Evolutionary conservation across 164 flowering plant genomes (phyloP), one percentile per base, ranked within the genome.

Genomic region (Tetracentron sinense): DNA sequence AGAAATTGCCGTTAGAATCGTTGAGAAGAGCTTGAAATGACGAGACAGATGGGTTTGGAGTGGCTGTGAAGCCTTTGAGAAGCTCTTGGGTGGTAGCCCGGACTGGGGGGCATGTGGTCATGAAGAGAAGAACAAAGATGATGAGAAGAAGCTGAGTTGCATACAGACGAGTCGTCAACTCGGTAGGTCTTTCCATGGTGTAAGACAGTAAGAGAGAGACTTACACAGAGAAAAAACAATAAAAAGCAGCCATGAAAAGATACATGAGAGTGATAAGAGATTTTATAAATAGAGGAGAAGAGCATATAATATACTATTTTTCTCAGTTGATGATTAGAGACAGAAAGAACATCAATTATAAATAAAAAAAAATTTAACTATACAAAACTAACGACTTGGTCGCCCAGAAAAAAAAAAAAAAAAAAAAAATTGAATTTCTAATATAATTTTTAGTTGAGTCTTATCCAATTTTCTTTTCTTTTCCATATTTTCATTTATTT

Each of bases 21-120:
- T 27, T 58, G 48, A 90, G 84, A 7, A 90, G 75, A 0, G 87
- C 62, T 55, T 88, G 94, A 67, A 85, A 90, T 2, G 79, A 66
- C 0, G 76, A 31, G 61, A 62, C 54, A 3, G 89, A 69, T n/a
- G 85, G 67, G 60, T 85, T 72, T 3, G 92, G 94, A 6, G 79
- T 74, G 31, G 85, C 92, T 56, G 67, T 66, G 75, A 86, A 93
- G 25, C 96, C 96, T 31, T 1, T 58, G 57, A 62, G 54, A 33
- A 92, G 77, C 75, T 82, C 80, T 26, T 64, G 57, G 4, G 69
- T n/a, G n/a, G 65, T 22, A 20, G 60, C 60, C 27, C n/a, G 19
- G 17, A 70, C 51, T 12, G 35, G 33, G 7, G 42, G 65, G 12
- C 49, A 23, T 30, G 63, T 33, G 65, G 26, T 23, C 0, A 47